Evolutionary conservation across 106 monocot species (phyloP).

Genomic region (Dendrobium nobile): DNA sequence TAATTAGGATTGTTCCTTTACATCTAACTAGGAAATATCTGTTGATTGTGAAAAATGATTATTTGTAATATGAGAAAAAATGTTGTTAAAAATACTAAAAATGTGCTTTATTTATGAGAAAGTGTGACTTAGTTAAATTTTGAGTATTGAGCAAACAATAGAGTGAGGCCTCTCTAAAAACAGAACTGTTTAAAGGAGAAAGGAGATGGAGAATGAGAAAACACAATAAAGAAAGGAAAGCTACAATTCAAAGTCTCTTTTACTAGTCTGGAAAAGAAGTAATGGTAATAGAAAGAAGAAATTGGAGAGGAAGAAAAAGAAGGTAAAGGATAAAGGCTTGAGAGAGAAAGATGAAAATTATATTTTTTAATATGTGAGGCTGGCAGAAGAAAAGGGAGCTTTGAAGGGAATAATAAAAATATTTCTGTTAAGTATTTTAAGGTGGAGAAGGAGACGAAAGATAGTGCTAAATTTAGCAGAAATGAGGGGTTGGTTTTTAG

Average conservation of each 20-base stretch:
- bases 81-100: too few relatives aligned
- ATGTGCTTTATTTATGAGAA: too few relatives aligned
- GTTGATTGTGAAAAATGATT: too few relatives aligned
- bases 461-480: slow-evolving; percentile 22
- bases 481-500: not conserved
- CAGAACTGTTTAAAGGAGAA: not conserved
- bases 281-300: not conserved
- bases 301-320: not conserved
- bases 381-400: slow-evolving; percentile 8
- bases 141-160: not conserved
- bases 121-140: too few relatives aligned
- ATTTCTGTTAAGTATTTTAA: not conserved
- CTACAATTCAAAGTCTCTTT: not conserved
- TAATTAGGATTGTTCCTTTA: too few relatives aligned
- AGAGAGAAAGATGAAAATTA: slow-evolving; percentile 2
- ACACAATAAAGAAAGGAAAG: not conserved
- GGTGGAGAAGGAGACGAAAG: slow-evolving; percentile 13
- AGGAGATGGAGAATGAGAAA: not conserved
- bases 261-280: not conserved
- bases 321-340: slow-evolving; percentile 3
- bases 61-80: too few relatives aligned
- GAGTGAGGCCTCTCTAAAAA: not conserved
- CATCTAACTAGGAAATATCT: too few relatives aligned
- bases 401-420: not conserved
- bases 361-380: not conserved